Conservation (phyloP, 768 basidiomycete species). For the Podaxis carcinomalis region DNA sequence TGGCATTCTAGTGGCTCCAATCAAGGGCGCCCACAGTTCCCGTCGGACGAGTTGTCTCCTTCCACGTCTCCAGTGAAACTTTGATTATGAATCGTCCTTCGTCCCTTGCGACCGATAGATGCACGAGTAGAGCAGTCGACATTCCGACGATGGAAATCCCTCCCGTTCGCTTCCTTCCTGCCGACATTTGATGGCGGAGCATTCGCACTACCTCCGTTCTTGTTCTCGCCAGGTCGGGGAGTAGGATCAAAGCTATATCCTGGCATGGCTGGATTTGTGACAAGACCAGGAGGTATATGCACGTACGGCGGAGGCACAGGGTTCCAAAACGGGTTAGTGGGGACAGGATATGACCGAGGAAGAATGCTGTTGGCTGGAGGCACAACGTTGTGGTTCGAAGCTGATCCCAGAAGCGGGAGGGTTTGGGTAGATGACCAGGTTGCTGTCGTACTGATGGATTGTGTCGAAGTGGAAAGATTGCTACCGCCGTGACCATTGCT, state of each 20-base stretch:
- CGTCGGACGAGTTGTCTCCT: conserved; percentile 17
- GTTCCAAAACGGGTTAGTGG: not conserved
- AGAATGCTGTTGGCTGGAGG: not conserved
- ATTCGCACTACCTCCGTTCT: not conserved
- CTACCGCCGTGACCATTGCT: conserved; percentile 27
- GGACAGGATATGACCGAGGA: not conserved
- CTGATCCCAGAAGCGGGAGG: not conserved
- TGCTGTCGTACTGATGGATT: not conserved
- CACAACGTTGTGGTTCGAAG: not conserved
- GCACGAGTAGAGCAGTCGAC: not conserved
- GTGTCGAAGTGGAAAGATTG: conserved; percentile 17
- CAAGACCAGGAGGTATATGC: not conserved
- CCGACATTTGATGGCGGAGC: not conserved
- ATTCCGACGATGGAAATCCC: not conserved
- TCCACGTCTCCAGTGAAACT: conserved; percentile 15
- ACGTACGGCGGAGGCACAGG: not conserved
- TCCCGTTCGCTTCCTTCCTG: not conserved
- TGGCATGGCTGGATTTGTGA: not conserved
- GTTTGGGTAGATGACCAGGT: not conserved
- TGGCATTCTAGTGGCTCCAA: conserved; percentile 34
- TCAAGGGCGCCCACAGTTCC: conserved; percentile 18
- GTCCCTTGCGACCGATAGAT: conserved; percentile 3
- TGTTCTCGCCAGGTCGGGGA: not conserved
- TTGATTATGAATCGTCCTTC: conserved; percentile 2
- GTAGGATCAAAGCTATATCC: not conserved